Evolutionary conservation across 2,329 filamentous ascomycete genomes (phyloP).

Genomic region (Podosphaera fusca): DNA sequence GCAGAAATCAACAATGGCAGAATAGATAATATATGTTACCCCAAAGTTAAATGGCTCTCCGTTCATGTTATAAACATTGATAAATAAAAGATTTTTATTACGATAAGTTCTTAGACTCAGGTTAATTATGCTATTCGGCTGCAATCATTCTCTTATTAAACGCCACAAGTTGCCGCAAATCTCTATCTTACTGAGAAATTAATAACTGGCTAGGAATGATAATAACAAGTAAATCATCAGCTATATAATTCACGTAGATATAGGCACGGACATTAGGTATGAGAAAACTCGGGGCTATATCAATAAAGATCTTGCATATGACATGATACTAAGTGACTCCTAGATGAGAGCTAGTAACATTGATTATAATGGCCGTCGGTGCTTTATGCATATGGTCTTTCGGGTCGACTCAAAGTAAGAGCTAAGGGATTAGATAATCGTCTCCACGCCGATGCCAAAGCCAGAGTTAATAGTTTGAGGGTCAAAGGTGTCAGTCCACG

Average conservation of each 20-base stretch:
- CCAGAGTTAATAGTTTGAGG: not conserved
- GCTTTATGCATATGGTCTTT: not conserved
- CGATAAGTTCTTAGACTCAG: not conserved
- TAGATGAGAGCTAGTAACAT: not conserved
- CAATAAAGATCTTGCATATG: not conserved
- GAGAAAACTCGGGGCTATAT: not conserved
- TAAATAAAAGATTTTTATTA: not conserved
- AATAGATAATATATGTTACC: not conserved
- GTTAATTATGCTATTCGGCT: too few species aligned
- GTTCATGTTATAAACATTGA: not conserved
- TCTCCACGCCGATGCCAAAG: not conserved
- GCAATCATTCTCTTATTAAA: too few species aligned
- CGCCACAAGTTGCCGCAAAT: too few species aligned
- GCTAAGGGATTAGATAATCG: not conserved
- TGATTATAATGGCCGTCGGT: not conserved
- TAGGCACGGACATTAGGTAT: not conserved
- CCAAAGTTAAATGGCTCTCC: not conserved
- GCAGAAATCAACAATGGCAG: not conserved
- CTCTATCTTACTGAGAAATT: too few species aligned
- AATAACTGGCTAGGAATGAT: not conserved
- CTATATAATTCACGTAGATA: not conserved
- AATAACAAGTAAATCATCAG: not conserved
- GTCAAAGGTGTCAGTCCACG: not conserved
- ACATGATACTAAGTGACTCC: not conserved
- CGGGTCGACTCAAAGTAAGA: not conserved